Evolutionary conservation across 2,329 filamentous ascomycete genomes (phyloP).

Genomic region (Emergomyces africanus): DNA sequence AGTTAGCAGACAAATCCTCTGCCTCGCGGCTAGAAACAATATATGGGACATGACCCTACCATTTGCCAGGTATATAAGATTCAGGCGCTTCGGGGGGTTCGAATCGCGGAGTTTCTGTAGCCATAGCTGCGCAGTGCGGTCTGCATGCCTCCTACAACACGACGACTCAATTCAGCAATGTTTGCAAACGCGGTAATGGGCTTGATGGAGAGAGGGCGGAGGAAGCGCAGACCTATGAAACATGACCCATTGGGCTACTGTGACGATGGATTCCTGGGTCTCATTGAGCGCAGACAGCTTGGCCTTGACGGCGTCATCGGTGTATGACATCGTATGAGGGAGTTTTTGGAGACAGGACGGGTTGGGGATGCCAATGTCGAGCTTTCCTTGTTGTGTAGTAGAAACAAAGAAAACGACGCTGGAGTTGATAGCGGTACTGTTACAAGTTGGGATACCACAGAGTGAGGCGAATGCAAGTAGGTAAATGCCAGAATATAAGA

Average conservation of each 20-base stretch:
- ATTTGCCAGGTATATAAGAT: constrained; percentile 89
- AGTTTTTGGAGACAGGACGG: background rate
- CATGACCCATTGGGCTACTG: constrained; percentile 98
- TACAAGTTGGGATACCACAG: background rate
- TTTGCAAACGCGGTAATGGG: background rate
- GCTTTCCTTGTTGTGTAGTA: background rate
- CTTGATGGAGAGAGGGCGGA: background rate
- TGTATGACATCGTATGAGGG: constrained; percentile 65
- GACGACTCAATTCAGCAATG: constrained; percentile 9
- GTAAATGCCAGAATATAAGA: background rate
- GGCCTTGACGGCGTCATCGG: constrained; percentile 85
- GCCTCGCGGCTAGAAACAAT: background rate
- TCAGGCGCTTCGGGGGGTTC: constrained; percentile 71
- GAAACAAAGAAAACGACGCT: background rate
- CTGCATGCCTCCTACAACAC: constrained; percentile 64
- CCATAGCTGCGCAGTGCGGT: constrained; percentile 86
- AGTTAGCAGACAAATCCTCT: background rate
- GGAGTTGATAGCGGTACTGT: background rate
- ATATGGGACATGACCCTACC: constrained; percentile 40
- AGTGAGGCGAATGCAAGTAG: too few species aligned
- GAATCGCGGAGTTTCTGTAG: constrained; percentile 80
- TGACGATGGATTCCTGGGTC: constrained; percentile 92
- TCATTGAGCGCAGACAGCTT: constrained; percentile 94
- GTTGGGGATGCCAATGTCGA: background rate
- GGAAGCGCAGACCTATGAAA: constrained; percentile 65